Percentiles rank a stretch among this genome's conserved stretches.
These are phyloP conservation scores for Cylindrodendrum hubeiense DNA, from an alignment of 2,329 filamentous ascomycete species.

Conservation along the genomic window DNA sequence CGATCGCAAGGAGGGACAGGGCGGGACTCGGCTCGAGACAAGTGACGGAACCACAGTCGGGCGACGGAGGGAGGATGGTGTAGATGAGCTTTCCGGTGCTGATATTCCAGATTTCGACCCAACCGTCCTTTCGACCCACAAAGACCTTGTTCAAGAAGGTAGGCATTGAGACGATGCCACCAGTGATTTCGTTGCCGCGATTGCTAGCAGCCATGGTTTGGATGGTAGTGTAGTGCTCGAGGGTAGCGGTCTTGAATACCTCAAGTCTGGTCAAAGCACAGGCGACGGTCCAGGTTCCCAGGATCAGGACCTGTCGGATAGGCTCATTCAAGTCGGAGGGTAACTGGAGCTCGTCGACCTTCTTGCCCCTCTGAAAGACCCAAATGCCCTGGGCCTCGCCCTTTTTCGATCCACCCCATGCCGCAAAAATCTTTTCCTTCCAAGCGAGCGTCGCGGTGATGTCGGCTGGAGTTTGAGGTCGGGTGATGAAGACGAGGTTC, in stretches of 20 bases:
- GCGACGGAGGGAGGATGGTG: conserved; percentile 82
- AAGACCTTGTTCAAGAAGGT: conserved; percentile 98
- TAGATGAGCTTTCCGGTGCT: conserved; percentile 93
- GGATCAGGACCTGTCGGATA: conserved; percentile 81
- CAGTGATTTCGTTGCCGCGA: conserved; percentile 77
- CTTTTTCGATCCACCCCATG: conserved; percentile 78
- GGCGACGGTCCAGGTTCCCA: conserved; percentile 92
- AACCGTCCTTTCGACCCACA: conserved; percentile 86
- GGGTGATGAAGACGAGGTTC: conserved; percentile 92
- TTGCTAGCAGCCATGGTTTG: conserved; percentile 68
- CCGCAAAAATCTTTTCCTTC: conserved; percentile 89
- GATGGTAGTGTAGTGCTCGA: conserved; percentile 93
- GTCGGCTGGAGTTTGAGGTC: conserved; percentile 85
- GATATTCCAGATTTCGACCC: conserved; percentile 97
- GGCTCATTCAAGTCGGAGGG: conserved; percentile 76
- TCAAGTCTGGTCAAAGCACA: conserved; percentile 82
- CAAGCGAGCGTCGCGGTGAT: conserved; percentile 91
- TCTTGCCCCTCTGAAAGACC: conserved; percentile 93
- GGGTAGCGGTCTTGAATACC: conserved; percentile 86
- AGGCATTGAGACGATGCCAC: conserved; percentile 87
- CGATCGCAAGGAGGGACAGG: conserved; percentile 87
- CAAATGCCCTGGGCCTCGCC: conserved; percentile 78
- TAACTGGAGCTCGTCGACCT: conserved; percentile 79
- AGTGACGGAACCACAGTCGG: conserved; percentile 84
- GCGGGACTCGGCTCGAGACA: conserved; percentile 87